Percentiles rank a stretch among this genome's conserved stretches.
These are phyloP conservation scores for Epithemia pelagica DNA, from an alignment of 108 stramenopile genomes.

Conservation along the genomic window DNA sequence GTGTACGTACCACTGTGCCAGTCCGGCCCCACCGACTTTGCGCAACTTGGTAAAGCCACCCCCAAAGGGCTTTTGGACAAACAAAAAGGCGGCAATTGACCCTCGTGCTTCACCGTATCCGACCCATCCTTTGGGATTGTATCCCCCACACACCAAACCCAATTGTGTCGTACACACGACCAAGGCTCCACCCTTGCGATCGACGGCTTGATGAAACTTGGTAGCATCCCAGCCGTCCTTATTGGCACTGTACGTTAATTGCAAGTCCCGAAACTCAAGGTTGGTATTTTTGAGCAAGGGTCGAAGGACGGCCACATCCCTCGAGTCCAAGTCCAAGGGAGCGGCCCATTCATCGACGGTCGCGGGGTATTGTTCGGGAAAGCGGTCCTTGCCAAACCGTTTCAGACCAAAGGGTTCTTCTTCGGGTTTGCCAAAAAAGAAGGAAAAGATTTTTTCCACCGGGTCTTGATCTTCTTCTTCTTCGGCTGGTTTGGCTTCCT, in stretches of 20 bases:
- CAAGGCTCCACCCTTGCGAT: slow-evolving; percentile 58
- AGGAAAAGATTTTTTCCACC: slow-evolving; percentile 78
- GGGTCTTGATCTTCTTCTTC: slow-evolving; percentile 6
- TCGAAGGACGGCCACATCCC: slow-evolving; percentile 55
- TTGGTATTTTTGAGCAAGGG: slow-evolving; percentile 84
- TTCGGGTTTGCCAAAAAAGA: slow-evolving; percentile 82
- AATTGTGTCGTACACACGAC: slow-evolving; percentile 45
- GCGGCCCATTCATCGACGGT: slow-evolving; percentile 60
- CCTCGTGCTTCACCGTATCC: slow-evolving; percentile 80
- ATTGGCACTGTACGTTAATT: slow-evolving; percentile 74
- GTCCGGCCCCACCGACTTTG: slow-evolving; percentile 76
- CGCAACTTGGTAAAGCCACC: slow-evolving; percentile 41
- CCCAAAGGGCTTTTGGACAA: slow-evolving; percentile 36
- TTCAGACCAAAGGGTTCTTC: slow-evolving; percentile 54
- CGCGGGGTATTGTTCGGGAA: slow-evolving; percentile 68
- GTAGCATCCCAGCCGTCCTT: slow-evolving; percentile 69
- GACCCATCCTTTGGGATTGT: slow-evolving; percentile 79
- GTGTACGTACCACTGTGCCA: slow-evolving; percentile 40
- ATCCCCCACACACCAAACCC: slow-evolving; percentile 70
- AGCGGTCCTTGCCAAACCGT: slow-evolving; percentile 24
- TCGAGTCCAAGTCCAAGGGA: slow-evolving; percentile 52
- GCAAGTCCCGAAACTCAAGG: slow-evolving; percentile 53
- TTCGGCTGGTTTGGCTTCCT: neutral
- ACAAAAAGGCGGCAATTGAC: slow-evolving; percentile 80
- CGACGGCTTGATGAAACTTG: slow-evolving; percentile 65